Evolutionary conservation across 352 stramenopile species (phyloP), one percentile per base, ranked within the genome.

Genomic region (Pythium monospermum): DNA sequence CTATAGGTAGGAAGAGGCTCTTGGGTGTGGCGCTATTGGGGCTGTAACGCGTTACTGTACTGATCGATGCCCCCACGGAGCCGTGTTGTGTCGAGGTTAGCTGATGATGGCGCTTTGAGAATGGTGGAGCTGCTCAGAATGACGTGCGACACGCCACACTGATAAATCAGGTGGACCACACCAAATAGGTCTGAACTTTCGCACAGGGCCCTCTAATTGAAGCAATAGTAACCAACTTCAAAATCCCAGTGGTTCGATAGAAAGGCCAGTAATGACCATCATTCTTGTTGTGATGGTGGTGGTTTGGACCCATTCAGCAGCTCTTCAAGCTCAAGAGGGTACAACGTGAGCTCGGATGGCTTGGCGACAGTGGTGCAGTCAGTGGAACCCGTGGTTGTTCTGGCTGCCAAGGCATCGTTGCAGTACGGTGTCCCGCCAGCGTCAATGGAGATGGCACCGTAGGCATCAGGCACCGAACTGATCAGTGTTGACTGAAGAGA

Each of bases 301-400:
- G 11, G 13, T 42, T 2, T 19, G 21, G 18, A 16, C 22, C 26
- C 49, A 33, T 64, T 64, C 22, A 64, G 43, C n/a, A 39, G 0
- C n/a, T 57, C 48, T 36, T 64, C 56, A 0, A 49, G 48, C 16
- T 58, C 56, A 13, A 64, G 49, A 13, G 56, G 49, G 42, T 50
- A 64, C 27, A 49, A 50, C 7, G 42, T 50, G 6, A 36, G 27
- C 16, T 53, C 18, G 4, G 21, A 6, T 0, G 43, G 28, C 3
- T n/a, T 18, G 6, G 22, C 11, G 7, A 25, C 15, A 6, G 47
- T 33, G 8, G 12, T 23, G 30, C 56, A 64, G 31, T 57, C 35
- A 8, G 57, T 40, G 40, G 43, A 25, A 21, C 18, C 32, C 13
- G 31, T 16, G 35, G 18, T 40, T 4, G 23, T 21, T 4, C 7